These are phyloP conservation scores for Pestalotiopsis sp. DNA, from an alignment of 2,329 filamentous ascomycete species.

Conservation along the genomic window DNA sequence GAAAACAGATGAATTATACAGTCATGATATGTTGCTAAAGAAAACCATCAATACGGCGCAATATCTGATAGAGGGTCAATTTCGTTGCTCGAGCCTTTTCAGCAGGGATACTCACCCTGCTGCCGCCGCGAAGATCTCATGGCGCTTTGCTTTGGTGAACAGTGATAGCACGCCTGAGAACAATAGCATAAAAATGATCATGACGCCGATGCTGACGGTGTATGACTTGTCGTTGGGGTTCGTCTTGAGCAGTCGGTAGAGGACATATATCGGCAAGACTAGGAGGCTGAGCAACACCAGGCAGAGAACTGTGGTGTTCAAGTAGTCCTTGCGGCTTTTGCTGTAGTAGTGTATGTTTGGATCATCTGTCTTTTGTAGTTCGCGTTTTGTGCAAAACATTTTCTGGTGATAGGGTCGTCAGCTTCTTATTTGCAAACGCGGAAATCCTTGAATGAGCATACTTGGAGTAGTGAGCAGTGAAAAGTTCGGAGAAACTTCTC, in stretches of 20 bases:
- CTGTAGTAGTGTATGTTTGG: not conserved
- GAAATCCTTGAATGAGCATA: not conserved
- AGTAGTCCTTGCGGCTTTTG: constrained; percentile 6
- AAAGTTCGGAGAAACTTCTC: constrained; percentile 5
- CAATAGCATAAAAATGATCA: not conserved
- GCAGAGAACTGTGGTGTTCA: constrained; percentile 1
- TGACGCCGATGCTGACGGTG: not conserved
- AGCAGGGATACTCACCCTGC: not conserved
- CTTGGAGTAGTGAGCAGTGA: not conserved
- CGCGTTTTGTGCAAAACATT: not conserved
- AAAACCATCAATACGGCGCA: constrained; percentile 8
- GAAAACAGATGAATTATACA: too few relatives aligned
- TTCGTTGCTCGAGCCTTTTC: too few relatives aligned
- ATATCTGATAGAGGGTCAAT: not conserved
- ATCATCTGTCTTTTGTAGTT: constrained; percentile 7
- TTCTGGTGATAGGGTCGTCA: not conserved
- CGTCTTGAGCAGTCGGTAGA: not conserved
- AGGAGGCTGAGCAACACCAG: not conserved
- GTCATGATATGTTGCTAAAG: constrained; percentile 7
- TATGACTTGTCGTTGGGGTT: not conserved
- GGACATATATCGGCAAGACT: not conserved
- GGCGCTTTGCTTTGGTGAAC: constrained; percentile 6
- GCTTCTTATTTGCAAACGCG: not conserved
- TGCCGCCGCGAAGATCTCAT: constrained; percentile 7
- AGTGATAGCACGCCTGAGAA: constrained; percentile 6